phyloP scores from a whole-genome alignment of 768 basidiomycete species.

The Lentinula detonsa region DNA sequence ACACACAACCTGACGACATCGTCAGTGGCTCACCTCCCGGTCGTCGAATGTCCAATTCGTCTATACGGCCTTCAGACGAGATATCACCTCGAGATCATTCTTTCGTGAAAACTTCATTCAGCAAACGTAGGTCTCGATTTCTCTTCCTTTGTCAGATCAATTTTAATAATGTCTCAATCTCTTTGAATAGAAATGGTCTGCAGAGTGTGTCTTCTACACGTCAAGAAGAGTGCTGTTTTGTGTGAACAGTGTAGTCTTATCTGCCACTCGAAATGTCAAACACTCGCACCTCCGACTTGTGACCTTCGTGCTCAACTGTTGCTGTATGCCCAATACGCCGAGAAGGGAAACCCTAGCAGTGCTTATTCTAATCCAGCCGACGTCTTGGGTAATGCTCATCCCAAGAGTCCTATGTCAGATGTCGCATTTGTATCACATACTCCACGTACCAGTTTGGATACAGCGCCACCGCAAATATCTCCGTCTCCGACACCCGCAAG shows the following conservation, averaged over 20 bases:
- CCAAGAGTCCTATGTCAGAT: conserved; percentile 49
- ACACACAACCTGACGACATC: conserved; percentile 26
- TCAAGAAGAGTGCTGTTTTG: conserved; percentile 83
- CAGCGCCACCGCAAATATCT: conserved; percentile 25
- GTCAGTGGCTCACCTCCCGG: conserved; percentile 28
- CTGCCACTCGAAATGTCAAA: conserved; percentile 72
- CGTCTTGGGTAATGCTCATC: conserved; percentile 28
- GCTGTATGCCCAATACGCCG: conserved; percentile 72
- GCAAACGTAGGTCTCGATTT: conserved; percentile 62
- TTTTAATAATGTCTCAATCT: background rate
- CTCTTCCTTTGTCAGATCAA: background rate
- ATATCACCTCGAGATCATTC: conserved; percentile 68
- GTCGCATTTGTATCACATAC: conserved; percentile 43
- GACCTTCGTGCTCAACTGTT: conserved; percentile 80
- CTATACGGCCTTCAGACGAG: conserved; percentile 34
- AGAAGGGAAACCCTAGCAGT: conserved; percentile 51
- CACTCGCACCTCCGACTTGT: conserved; percentile 72
- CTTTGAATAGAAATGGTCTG: conserved; percentile 68
- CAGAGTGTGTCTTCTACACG: conserved; percentile 70
- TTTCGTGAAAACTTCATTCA: conserved; percentile 90
- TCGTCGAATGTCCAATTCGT: conserved; percentile 33
- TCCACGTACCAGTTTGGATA: conserved; percentile 45
- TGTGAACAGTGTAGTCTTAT: conserved; percentile 90
- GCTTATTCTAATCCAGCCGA: conserved; percentile 51
- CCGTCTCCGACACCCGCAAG: conserved; percentile 17